Base-by-base conservation (phyloP, 345 rosid species). In the Pelargonium nanum region DNA sequence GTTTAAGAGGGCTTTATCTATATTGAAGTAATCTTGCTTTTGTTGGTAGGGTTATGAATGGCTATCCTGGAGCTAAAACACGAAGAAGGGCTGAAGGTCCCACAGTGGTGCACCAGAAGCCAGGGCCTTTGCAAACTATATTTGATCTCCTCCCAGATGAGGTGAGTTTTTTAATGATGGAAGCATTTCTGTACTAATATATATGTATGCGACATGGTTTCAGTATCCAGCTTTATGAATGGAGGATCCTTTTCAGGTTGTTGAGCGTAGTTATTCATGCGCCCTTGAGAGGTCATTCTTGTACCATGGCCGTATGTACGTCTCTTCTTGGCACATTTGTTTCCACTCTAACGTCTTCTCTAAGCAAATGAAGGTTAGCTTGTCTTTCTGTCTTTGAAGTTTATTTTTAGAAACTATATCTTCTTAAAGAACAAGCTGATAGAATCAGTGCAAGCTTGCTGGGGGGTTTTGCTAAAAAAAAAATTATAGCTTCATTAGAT, bases 281-380 rank as follows among this genome's bases (percentile, higher is more conserved):
- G 99, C 99, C 56, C 81, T 93, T 58, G 99, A 93, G 81, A 81
- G 99, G 74, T 93, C 99, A 62, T 93, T 93, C 78, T 74, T 93
- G 77, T 93, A 93, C 67, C 99, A 93, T 65, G 99, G 99, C 60
- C 96, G 99, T 55, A 93, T 89, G 83, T 93, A 89, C 78, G 97
- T 89, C 68, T 93, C 97, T 22, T 80, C 99, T 24, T 93, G 99
- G 99, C 90, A 85, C 75, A 89, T 93, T 69, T 93, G 99, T 82
- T 93, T 93, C 73, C 99, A 89, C 81, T 89, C 97, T 34, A 93
- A 93, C 73, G 92, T 93, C 63, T 93, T 93, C 68, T 93, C 99
- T 59, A 93, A 93, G 85, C 99, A 93, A 72, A 84, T 93, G 85
- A 93, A 93, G 99, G 99, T 89, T 50, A 70, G 86, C 65, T 20